These are phyloP conservation scores for Crithidia fasciculata DNA, from an alignment of 208 protist species.

Conservation along the genomic window DNA sequence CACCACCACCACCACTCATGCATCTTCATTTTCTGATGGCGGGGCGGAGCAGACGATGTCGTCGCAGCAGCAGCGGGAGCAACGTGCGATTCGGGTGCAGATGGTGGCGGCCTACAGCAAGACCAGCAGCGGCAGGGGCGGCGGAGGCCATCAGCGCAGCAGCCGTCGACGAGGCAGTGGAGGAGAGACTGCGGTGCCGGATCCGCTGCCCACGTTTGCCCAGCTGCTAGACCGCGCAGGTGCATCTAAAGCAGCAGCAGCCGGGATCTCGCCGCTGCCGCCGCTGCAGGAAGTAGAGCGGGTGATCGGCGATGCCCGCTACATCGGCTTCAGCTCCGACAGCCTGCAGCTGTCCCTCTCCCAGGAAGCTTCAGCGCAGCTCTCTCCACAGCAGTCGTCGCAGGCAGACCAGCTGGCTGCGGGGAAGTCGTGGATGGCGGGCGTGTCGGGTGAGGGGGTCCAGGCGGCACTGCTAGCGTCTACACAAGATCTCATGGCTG, in stretches of 20 bases:
- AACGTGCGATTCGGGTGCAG: slow-evolving; percentile 22
- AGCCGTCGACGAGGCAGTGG: background rate
- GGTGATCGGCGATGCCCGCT: background rate
- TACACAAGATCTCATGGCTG: slow-evolving; percentile 5
- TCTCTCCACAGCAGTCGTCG: background rate
- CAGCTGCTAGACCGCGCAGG: background rate
- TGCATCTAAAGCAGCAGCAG: background rate
- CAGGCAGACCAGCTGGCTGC: background rate
- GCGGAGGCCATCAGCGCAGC: background rate
- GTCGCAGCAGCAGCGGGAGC: slow-evolving; percentile 15
- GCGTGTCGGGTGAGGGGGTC: background rate
- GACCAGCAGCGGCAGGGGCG: slow-evolving; percentile 2
- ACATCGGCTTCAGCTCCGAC: slow-evolving; percentile 33
- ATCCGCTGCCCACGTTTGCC: background rate
- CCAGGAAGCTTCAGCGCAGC: background rate
- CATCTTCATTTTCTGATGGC: too few relatives aligned
- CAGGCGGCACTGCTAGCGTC: background rate
- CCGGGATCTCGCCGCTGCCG: too few relatives aligned
- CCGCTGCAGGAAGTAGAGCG: background rate
- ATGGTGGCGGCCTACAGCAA: slow-evolving; percentile 24
- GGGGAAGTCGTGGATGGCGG: background rate
- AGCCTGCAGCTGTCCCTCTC: slow-evolving; percentile 30
- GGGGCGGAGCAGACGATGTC: too few relatives aligned
- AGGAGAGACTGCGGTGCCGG: background rate
- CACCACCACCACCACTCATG: too few relatives aligned